These are phyloP conservation scores for Aspergillus floridensis DNA, from an alignment of 2,329 filamentous ascomycete genomes.

Conservation along the genomic window DNA sequence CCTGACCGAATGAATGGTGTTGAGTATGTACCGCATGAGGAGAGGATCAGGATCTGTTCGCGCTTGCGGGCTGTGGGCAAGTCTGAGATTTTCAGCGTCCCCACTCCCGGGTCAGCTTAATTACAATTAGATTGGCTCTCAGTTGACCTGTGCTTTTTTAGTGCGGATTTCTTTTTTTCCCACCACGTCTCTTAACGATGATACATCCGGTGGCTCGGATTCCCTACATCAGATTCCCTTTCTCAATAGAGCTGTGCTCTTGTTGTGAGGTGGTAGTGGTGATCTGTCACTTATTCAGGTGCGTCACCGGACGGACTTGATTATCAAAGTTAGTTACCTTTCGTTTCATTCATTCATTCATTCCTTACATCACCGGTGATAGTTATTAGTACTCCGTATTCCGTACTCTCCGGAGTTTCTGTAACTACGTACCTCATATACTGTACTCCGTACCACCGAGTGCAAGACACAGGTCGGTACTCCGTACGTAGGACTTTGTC, in stretches of 20 bases:
- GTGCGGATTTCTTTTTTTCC: not conserved
- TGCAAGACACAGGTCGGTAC: not conserved
- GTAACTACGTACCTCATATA: too few species aligned
- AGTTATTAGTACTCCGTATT: too few species aligned
- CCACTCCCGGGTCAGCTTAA: conserved; percentile 5
- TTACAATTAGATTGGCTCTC: not conserved
- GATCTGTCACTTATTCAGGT: not conserved
- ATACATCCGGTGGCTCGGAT: not conserved
- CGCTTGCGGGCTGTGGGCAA: not conserved
- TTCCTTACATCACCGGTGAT: too few species aligned
- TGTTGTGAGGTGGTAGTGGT: not conserved
- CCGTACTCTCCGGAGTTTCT: too few species aligned
- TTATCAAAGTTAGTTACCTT: too few species aligned
- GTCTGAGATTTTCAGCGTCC: not conserved
- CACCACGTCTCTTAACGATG: not conserved
- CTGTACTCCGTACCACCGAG: not conserved
- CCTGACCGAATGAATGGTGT: not conserved
- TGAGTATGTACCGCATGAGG: not conserved
- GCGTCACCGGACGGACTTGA: not conserved
- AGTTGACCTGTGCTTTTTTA: conserved; percentile 4
- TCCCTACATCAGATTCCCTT: not conserved
- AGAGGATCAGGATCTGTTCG: not conserved
- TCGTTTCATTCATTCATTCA: too few species aligned
- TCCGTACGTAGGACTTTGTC: not conserved
- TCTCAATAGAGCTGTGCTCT: not conserved